Percentiles rank a stretch among this genome's conserved stretches.
Conservation (phyloP, 257 asterid genomes). For the Rehmannia glutinosa region DNA sequence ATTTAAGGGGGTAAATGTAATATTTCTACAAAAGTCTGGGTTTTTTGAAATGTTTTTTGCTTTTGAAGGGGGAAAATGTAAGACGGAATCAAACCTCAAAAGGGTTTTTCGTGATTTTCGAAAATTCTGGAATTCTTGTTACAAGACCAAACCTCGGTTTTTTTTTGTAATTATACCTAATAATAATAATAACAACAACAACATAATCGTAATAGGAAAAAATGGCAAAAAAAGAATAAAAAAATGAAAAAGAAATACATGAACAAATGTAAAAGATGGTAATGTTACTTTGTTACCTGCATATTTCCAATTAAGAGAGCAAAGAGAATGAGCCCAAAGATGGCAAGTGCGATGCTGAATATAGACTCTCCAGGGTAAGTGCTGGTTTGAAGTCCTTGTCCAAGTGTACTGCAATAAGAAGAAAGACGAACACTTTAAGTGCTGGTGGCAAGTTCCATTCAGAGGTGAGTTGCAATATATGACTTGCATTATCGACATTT, state of each 20-base stretch:
- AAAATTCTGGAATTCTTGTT: no score
- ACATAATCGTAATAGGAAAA: neutral
- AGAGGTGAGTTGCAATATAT: neutral
- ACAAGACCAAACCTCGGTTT: no score
- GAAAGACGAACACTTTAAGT: constrained; percentile 7
- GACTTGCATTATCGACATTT: neutral
- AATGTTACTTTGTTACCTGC: constrained; percentile 60
- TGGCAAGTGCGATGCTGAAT: constrained; percentile 94
- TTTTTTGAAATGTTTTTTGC: no score
- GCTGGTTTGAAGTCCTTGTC: constrained; percentile 97
- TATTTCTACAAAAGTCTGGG: no score
- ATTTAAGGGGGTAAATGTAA: no score
- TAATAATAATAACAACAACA: neutral
- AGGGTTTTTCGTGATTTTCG: no score
- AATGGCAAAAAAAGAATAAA: neutral
- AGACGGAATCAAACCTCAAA: no score
- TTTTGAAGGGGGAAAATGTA: no score
- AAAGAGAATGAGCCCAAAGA: constrained; percentile 90
- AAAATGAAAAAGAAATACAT: neutral
- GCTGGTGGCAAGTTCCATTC: neutral
- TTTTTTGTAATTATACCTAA: no score
- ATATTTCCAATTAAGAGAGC: constrained; percentile 96
- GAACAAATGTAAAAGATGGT: neutral
- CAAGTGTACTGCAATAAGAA: constrained; percentile 74
- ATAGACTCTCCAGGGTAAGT: constrained; percentile 93